Percentiles rank a stretch among this genome's conserved stretches.
phyloP scores from a whole-genome alignment of 371 early-diverging fungal genomes.

The Rhizopus microsporus region DNA sequence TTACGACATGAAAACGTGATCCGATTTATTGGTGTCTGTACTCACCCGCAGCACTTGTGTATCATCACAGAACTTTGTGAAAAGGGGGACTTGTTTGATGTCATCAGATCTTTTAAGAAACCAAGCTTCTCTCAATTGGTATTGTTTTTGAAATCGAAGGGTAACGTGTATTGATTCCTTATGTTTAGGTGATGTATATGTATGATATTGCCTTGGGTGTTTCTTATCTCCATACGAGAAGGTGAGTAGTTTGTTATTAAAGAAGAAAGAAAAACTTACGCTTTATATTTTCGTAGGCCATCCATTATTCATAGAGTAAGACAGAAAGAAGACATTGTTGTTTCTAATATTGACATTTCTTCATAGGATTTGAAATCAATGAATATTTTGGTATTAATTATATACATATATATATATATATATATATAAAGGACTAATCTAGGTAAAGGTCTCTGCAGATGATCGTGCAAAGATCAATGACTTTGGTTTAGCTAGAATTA shows the following conservation, averaged over 20 bases:
- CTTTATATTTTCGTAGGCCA: conserved; percentile 18
- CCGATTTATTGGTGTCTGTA: conserved; percentile 75
- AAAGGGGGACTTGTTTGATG: conserved; percentile 77
- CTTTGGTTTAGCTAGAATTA: conserved; percentile 78
- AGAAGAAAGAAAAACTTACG: too few relatives aligned
- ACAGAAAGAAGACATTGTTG: not conserved
- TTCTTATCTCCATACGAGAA: conserved; percentile 63
- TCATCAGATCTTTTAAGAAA: conserved; percentile 64
- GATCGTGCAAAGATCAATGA: conserved; percentile 80
- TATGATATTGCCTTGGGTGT: conserved; percentile 82
- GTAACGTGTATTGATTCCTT: too few relatives aligned
- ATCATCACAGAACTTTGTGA: conserved; percentile 77
- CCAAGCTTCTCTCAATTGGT: conserved; percentile 67
- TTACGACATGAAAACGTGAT: conserved; percentile 79
- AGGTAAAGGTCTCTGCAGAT: conserved; percentile 54
- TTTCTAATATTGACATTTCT: not conserved
- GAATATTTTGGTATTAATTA: conserved; percentile 65
- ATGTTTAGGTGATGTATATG: conserved; percentile 67
- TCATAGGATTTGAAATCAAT: conserved; percentile 80
- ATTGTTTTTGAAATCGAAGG: not conserved
- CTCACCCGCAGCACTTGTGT: conserved; percentile 66
- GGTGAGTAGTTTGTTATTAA: conserved; percentile 22
- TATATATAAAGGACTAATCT: too few relatives aligned
- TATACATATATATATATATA: too few relatives aligned
- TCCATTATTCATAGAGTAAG: conserved; percentile 49